Evolutionary conservation across 768 basidiomycete genomes (phyloP).

Genomic region (Daedalea quercina): DNA sequence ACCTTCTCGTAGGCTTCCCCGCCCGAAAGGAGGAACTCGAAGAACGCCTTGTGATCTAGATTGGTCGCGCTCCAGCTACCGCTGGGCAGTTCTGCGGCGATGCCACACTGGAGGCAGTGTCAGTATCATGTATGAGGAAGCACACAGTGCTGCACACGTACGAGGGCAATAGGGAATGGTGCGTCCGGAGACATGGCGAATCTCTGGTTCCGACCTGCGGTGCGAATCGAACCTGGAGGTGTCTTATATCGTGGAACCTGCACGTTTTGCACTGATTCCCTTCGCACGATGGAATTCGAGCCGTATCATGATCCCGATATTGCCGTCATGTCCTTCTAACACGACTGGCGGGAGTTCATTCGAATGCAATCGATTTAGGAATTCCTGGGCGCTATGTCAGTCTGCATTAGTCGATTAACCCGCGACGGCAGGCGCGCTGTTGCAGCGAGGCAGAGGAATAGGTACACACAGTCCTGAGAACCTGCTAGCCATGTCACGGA

Average conservation of each 20-base stretch:
- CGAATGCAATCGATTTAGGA: not conserved
- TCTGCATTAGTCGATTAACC: not conserved
- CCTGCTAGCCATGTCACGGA: too few species aligned
- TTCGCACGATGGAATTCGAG: not conserved
- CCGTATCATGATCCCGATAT: not conserved
- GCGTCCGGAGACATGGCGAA: not conserved
- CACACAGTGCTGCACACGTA: not conserved
- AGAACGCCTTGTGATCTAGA: constrained; percentile 29
- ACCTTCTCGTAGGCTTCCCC: constrained; percentile 27
- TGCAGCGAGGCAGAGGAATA: not conserved
- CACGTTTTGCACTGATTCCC: not conserved
- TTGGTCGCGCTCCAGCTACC: constrained; percentile 22
- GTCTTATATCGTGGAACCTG: not conserved
- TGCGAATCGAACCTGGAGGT: not conserved
- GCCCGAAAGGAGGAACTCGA: constrained; percentile 28
- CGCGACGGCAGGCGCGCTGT: not conserved
- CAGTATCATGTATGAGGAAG: not conserved
- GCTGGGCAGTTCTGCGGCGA: constrained; percentile 32
- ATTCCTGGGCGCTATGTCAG: not conserved
- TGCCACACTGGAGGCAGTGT: constrained; percentile 24
- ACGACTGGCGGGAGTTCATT: not conserved
- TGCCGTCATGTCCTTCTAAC: not conserved
- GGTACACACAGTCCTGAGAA: not conserved
- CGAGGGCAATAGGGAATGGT: not conserved
- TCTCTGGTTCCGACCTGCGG: not conserved